A percentile compares a stretch with the other conserved stretches of the same genome.
These are phyloP conservation scores for Emmonsiellopsis sp. DNA, from an alignment of 2,329 filamentous ascomycete genomes.

Conservation along the genomic window DNA sequence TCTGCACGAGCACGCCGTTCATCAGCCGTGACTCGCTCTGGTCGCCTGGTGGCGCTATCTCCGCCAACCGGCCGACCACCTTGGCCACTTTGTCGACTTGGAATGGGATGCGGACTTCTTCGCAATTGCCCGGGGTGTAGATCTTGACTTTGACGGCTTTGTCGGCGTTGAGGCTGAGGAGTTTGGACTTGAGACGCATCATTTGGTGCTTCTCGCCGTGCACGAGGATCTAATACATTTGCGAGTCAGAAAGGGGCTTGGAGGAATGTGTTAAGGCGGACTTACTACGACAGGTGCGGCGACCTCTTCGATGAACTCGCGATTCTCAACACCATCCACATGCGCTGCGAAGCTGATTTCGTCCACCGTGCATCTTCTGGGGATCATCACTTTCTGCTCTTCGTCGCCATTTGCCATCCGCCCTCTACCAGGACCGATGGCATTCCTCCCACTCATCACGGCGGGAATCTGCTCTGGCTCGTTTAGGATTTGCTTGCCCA, in stretches of 20 bases:
- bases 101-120: constrained; percentile 91
- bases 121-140: constrained; percentile 87
- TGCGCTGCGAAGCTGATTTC: constrained; percentile 96
- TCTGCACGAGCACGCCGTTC: constrained; percentile 87
- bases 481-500: constrained; percentile 92
- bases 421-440: constrained; percentile 45
- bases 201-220: constrained; percentile 97
- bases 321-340: constrained; percentile 90
- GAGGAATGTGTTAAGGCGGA: constrained; percentile 17
- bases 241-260: background rate
- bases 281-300: constrained; percentile 83
- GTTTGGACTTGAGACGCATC: constrained; percentile 90
- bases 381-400: constrained; percentile 84
- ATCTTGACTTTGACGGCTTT: constrained; percentile 80
- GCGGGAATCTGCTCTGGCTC: constrained; percentile 93
- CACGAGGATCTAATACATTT: constrained; percentile 64
- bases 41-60: constrained; percentile 58
- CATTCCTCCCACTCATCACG: constrained; percentile 67
- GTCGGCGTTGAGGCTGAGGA: constrained; percentile 81
- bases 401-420: constrained; percentile 55
- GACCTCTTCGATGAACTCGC: constrained; percentile 94
- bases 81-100: constrained; percentile 91
- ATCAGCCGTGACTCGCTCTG: constrained; percentile 50
- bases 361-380: constrained; percentile 81
- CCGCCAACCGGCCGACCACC: constrained; percentile 86